Evolutionary conservation across 345 rosid species (phyloP).

Genomic region (Populus pruinosa): DNA sequence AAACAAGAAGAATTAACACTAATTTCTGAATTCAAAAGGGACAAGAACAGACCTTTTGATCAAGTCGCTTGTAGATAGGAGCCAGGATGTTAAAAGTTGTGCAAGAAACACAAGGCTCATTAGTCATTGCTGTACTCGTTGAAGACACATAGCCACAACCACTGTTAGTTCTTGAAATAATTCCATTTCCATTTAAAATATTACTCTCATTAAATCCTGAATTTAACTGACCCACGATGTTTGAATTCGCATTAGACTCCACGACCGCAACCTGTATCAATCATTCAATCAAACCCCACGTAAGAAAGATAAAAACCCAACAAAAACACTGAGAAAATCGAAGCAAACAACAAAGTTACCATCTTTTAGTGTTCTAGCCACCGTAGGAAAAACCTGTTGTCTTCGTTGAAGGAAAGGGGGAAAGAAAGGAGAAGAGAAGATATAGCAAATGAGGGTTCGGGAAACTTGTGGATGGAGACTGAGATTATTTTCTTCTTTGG

Average conservation of each 20-base stretch:
- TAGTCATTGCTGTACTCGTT: slow-evolving; percentile 11
- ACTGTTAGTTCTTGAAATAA: slow-evolving; percentile 16
- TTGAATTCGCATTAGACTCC: slow-evolving; percentile 23
- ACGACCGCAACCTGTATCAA: slow-evolving; percentile 30
- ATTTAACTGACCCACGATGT: slow-evolving; percentile 18
- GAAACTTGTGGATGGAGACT: background rate
- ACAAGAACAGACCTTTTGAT: slow-evolving; percentile 37
- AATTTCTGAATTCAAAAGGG: background rate
- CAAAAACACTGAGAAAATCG: background rate
- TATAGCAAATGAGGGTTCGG: background rate
- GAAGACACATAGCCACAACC: slow-evolving; percentile 10
- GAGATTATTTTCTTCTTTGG: background rate
- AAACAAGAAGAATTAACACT: background rate
- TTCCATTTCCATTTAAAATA: background rate
- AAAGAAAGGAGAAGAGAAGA: background rate
- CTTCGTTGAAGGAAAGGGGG: background rate
- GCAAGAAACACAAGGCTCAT: slow-evolving; percentile 50
- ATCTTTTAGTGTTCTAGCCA: background rate
- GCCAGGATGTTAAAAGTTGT: slow-evolving; percentile 83
- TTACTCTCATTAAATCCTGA: slow-evolving; percentile 13
- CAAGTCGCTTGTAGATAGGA: slow-evolving; percentile 74
- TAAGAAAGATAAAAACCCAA: background rate
- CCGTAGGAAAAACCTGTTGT: background rate
- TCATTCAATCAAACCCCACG: background rate
- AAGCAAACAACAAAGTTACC: background rate